Base-by-base conservation (phyloP, 108 stramenopile genomes). In the Seminavis robusta region DNA sequence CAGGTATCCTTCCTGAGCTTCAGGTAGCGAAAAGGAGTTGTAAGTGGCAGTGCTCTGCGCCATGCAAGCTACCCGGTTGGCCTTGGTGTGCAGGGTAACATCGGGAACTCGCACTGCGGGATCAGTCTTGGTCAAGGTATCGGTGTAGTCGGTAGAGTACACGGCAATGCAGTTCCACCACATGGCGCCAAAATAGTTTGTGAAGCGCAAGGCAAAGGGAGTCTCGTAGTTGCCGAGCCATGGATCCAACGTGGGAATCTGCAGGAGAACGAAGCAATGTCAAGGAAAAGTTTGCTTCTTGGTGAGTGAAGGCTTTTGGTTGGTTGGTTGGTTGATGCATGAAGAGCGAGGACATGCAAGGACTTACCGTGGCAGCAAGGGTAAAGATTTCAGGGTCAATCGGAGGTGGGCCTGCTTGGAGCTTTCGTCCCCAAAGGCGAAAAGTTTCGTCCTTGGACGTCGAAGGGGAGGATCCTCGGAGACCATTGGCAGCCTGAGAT, bases 111-210 rank as follows among this genome's bases (percentile, higher is more conserved):
- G 8, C 11, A 46, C 19, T 8, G 3, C 32, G 4, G 59, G 59
- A 5, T 13, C 19, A 21, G 25, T 4, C 24, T 53, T 52, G 51
- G 61, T 62, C 20, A 62, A 19, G n/a, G 37, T 28, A 33, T 62
- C 61, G 4, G 52, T 47, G 25, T 29, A 53, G 29, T 34, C n/a
- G 3, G 21, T 9, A 17, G 61, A 62, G 25, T 52, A 62, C 19
- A 53, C 51, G 4, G 61, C 61, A 39, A 29, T 43, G 37, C 61
- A 62, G 39, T 62, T 62, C 61, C 61, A 62, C 17, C 17, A 24
- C 29, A 62, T 13, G 31, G 51, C 61, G 39, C 17, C 33, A 24
- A 41, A 28, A 51, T 30, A 29, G 13, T 28, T 20, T n/a, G 61
- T 38, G 34, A 62, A 53, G 10, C 61, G 50, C 8, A 62, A 8